Evolutionary conservation across 805 yeast species (phyloP), one percentile per base, ranked within the genome.

Genomic region (Candida ascalaphidarum): DNA sequence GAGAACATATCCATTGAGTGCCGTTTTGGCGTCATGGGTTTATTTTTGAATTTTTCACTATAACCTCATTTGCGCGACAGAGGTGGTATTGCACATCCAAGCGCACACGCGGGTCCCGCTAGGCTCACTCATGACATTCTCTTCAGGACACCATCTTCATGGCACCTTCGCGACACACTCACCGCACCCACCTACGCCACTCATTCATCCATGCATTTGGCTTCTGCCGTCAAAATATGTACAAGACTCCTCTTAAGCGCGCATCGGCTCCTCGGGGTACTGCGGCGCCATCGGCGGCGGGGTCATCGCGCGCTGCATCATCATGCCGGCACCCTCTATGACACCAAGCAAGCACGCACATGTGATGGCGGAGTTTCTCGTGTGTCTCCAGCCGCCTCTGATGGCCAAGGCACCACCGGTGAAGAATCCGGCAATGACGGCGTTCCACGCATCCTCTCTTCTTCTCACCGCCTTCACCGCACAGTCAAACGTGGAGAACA

Each of bases 371-470:
- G 94, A 81, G 59, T 86, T 89, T 63, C 96, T 74, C 28, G 95
- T 82, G 57, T 89, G 96, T 65, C 76, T 83, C 88, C 95, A 85
- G 30, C 98, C 98, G 51, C 98, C 98, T 77, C 98, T 85, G 43
- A 92, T 76, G 36, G 97, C 98, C 44, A 92, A 68, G 14, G 97
- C 79, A 46, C 98, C 98, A 71, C 98, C 98, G 25, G 95, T 88
- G 67, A 84, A 84, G 55, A 92, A 86, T 33, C 98, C 98, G 19
- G 97, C 96, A 50, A 89, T 79, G 52, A 92, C 88, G 41, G 96
- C 96, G 55, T 92, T 92, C 83, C 95, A 83, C 5, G 97, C 95
- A 58, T 92, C 98, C 59, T 92, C 98, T 68, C 96, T 84, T 60
- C 85, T 82, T 68, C 98, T 82, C 23, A 92, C 74, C 3, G 89